Evolutionary conservation across 805 yeast genomes (phyloP).

Genomic region (Lipomyces kockii): DNA sequence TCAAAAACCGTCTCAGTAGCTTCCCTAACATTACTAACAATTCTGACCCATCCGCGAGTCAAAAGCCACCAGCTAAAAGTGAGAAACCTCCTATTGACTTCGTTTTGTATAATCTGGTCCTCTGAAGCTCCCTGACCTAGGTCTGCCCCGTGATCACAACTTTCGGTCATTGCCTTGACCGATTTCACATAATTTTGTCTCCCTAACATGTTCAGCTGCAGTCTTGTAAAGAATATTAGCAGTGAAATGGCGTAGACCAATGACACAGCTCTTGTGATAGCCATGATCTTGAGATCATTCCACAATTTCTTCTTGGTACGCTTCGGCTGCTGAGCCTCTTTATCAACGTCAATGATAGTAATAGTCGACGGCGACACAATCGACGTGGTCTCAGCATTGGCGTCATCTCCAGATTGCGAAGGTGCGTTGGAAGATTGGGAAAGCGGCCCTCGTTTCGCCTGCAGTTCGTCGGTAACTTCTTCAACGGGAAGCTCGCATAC

Average conservation of each 20-base stretch:
- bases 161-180: slow-evolving; percentile 48
- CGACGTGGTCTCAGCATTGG: slow-evolving; percentile 20
- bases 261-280: slow-evolving; percentile 74
- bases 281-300: slow-evolving; percentile 76
- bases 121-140: background rate
- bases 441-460: slow-evolving; percentile 54
- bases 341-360: slow-evolving; percentile 24
- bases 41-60: slow-evolving; percentile 77
- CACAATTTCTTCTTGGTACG: slow-evolving; percentile 73
- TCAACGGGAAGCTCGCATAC: slow-evolving; percentile 70
- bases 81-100: slow-evolving; percentile 74
- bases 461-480: slow-evolving; percentile 68
- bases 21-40: slow-evolving; percentile 58
- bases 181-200: slow-evolving; percentile 82
- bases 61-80: slow-evolving; percentile 93
- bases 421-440: slow-evolving; percentile 2
- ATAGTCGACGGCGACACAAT: slow-evolving; percentile 30
- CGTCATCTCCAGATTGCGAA: background rate
- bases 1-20: slow-evolving; percentile 66
- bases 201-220: slow-evolving; percentile 87
- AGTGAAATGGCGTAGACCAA: slow-evolving; percentile 70
- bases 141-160: slow-evolving; percentile 40
- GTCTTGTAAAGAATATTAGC: slow-evolving; percentile 74
- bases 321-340: slow-evolving; percentile 28
- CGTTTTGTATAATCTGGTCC: slow-evolving; percentile 41